Percentiles rank a stretch among this genome's conserved stretches.
Evolutionary conservation across 768 basidiomycete species (phyloP).

Genomic region (Tremella yokohamensis): DNA sequence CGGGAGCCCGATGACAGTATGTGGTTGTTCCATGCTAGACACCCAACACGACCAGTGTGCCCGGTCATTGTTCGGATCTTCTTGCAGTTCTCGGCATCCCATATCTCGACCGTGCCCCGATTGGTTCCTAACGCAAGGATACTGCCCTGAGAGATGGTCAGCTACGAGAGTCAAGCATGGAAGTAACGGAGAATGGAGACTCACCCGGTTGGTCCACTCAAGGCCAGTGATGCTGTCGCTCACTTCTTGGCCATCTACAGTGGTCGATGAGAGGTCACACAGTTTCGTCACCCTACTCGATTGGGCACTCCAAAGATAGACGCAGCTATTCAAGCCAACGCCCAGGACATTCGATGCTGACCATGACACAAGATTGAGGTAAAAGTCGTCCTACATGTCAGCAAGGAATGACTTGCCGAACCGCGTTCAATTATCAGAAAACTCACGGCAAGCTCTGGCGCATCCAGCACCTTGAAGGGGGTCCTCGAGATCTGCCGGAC

Average conservation of each 20-base stretch:
- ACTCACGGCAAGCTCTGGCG: constrained; percentile 76
- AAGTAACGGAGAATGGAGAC: constrained; percentile 15
- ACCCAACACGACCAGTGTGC: constrained; percentile 84
- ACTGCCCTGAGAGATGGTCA: constrained; percentile 58
- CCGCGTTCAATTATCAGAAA: not conserved
- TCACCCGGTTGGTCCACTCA: constrained; percentile 80
- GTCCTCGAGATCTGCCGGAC: constrained; percentile 85
- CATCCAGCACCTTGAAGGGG: constrained; percentile 93
- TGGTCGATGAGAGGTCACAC: constrained; percentile 62
- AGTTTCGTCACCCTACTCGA: constrained; percentile 88
- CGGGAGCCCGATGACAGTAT: constrained; percentile 85
- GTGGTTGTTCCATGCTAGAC: constrained; percentile 87
- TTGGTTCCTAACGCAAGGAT: constrained; percentile 90
- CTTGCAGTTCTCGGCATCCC: constrained; percentile 76
- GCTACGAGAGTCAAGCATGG: no score
- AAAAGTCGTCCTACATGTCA: constrained; percentile 58
- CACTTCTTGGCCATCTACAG: constrained; percentile 28
- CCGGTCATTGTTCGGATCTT: constrained; percentile 79
- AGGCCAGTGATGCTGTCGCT: constrained; percentile 78
- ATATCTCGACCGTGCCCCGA: constrained; percentile 83
- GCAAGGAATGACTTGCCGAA: not conserved
- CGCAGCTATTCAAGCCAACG: constrained; percentile 84
- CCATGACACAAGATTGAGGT: constrained; percentile 97
- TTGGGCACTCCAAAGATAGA: constrained; percentile 95
- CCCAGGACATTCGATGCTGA: constrained; percentile 89